phyloP scores from a whole-genome alignment of 2,329 filamentous ascomycete species.

The Monilinia aucupariae region DNA sequence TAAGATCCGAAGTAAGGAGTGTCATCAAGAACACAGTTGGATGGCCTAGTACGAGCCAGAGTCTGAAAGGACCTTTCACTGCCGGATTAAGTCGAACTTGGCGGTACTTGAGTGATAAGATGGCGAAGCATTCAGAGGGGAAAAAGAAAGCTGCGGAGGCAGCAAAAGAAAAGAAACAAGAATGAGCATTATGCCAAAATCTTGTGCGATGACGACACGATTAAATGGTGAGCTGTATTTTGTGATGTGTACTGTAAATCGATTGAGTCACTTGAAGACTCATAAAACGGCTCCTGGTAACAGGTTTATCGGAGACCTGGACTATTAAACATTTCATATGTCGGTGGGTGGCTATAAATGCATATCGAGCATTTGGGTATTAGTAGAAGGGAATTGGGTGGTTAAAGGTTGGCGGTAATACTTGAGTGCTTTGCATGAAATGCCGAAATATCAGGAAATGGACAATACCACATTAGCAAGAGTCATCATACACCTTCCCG shows the following conservation, averaged over 20 bases:
- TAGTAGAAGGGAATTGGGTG: slow-evolving; percentile 5
- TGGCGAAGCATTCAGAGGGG: slow-evolving; percentile 51
- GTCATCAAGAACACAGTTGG: slow-evolving; percentile 83
- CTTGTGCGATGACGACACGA: slow-evolving; percentile 1
- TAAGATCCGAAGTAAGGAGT: slow-evolving; percentile 64
- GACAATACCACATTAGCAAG: neutral
- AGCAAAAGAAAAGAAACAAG: slow-evolving; percentile 4
- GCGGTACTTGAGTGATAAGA: slow-evolving; percentile 80
- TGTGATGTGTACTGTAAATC: slow-evolving; percentile 11
- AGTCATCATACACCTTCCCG: neutral
- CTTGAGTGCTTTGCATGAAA: neutral
- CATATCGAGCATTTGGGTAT: slow-evolving; percentile 5
- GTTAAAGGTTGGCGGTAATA: neutral
- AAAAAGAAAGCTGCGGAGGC: slow-evolving; percentile 26
- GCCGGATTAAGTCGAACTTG: slow-evolving; percentile 64
- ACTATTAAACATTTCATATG: neutral
- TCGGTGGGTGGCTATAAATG: neutral
- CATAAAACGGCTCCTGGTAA: neutral
- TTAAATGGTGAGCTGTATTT: slow-evolving; percentile 9
- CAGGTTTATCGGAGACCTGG: neutral
- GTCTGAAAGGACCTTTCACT: slow-evolving; percentile 75
- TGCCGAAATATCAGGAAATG: neutral
- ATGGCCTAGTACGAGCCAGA: slow-evolving; percentile 89
- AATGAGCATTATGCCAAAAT: slow-evolving; percentile 2
- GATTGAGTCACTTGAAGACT: slow-evolving; percentile 6